These are phyloP conservation scores for Pyrenula aspistea DNA, from an alignment of 495 filamentous ascomycete genomes.

Conservation along the genomic window DNA sequence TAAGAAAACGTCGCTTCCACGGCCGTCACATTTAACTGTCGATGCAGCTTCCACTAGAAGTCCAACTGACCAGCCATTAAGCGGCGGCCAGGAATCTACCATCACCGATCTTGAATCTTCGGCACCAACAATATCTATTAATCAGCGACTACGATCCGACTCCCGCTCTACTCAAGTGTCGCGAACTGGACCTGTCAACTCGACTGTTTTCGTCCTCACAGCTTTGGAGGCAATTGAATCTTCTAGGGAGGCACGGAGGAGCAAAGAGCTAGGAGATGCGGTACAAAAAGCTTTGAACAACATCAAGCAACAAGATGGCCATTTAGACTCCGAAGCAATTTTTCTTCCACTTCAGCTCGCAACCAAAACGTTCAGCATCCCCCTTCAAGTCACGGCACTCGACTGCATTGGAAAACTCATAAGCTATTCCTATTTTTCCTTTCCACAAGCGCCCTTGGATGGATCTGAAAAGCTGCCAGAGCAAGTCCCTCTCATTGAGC, in stretches of 20 bases:
- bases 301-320: slow-evolving; percentile 64
- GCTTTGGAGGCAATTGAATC: slow-evolving; percentile 82
- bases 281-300: slow-evolving; percentile 69
- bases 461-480: slow-evolving; percentile 25
- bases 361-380: slow-evolving; percentile 70
- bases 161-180: slow-evolving; percentile 1
- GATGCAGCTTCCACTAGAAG: background rate
- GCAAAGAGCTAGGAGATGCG: slow-evolving; percentile 67
- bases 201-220: slow-evolving; percentile 86
- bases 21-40: background rate
- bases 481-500: slow-evolving; percentile 70
- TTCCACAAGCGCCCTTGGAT: slow-evolving; percentile 39
- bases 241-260: slow-evolving; percentile 75
- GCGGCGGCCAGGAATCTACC: background rate
- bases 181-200: slow-evolving; percentile 59
- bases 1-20: background rate
- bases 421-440: slow-evolving; percentile 93
- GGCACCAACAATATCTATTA: background rate
- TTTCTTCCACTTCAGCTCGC: slow-evolving; percentile 85
- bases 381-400: slow-evolving; percentile 76
- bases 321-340: slow-evolving; percentile 73
- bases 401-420: slow-evolving; percentile 99
- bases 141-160: background rate
- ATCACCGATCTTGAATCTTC: background rate
- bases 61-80: background rate